A percentile compares a stretch with the other conserved stretches of the same genome.
These are phyloP conservation scores for Ogataea chonburiensis DNA, from an alignment of 805 yeast genomes.

Conservation along the genomic window DNA sequence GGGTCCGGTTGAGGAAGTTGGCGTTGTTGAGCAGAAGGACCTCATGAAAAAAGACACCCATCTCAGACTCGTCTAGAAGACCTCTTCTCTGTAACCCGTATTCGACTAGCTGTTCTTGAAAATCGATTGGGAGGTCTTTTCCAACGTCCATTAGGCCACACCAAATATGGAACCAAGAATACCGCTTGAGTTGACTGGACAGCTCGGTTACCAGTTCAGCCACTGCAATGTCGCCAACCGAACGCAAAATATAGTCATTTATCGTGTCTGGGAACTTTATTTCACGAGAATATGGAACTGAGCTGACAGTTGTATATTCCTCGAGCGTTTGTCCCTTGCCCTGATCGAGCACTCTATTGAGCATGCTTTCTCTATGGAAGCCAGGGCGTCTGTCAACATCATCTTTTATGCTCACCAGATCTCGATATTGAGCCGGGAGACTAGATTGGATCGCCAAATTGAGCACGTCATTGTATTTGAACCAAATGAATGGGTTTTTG, in stretches of 20 bases:
- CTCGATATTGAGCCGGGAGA: conserved; percentile 17
- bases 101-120: conserved; percentile 5
- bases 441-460: conserved; percentile 15
- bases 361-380: conserved; percentile 10
- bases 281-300: background rate
- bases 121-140: background rate
- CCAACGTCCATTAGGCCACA: conserved; percentile 6
- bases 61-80: conserved; percentile 9
- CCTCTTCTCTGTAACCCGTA: conserved; percentile 8
- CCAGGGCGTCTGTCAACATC: conserved; percentile 10
- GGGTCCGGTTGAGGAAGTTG: conserved; percentile 7
- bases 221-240: background rate
- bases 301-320: background rate
- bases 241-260: background rate
- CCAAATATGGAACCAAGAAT: conserved; percentile 11
- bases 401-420: conserved; percentile 21
- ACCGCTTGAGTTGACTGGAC: conserved; percentile 3
- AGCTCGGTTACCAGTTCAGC: background rate
- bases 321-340: conserved; percentile 3
- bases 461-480: conserved; percentile 17
- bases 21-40: conserved; percentile 6
- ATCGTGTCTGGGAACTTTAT: conserved; percentile 8
- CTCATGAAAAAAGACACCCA: conserved; percentile 10
- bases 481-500: conserved; percentile 18
- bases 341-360: conserved; percentile 15